A percentile compares a stretch with the other conserved stretches of the same genome.
phyloP scores from a whole-genome alignment of 345 rosid genomes.

The Dipteronia sinensis region DNA sequence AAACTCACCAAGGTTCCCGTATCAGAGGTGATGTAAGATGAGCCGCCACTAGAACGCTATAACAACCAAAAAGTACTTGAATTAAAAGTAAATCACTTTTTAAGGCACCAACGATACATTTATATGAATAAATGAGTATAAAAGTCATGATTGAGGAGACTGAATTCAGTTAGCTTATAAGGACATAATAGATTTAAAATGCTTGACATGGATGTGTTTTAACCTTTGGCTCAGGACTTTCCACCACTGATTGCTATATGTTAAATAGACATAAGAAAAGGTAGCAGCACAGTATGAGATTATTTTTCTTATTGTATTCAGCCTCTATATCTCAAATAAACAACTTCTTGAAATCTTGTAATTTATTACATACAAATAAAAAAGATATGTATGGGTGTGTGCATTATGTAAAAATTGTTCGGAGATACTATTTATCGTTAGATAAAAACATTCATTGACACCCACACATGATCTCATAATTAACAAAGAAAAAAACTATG shows the following conservation, averaged over 20 bases:
- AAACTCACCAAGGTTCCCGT: constrained; percentile 80
- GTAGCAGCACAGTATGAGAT: neutral
- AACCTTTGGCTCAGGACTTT: neutral
- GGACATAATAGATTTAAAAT: neutral
- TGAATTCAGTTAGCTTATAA: neutral
- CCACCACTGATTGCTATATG: neutral
- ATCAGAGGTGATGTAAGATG: constrained; percentile 47
- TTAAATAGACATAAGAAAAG: neutral
- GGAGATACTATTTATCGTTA: neutral
- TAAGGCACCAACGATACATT: neutral
- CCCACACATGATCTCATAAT: neutral
- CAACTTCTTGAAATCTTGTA: neutral
- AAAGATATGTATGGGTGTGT: neutral
- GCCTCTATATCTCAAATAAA: neutral
- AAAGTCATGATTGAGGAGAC: neutral
- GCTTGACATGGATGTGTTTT: neutral
- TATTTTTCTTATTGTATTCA: neutral
- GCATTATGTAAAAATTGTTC: neutral
- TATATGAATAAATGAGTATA: neutral
- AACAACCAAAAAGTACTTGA: constrained; percentile 14
- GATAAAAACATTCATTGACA: neutral
- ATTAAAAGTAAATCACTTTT: constrained; percentile 11
- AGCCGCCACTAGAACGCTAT: constrained; percentile 68
- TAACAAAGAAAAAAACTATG: neutral
- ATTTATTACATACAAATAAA: neutral